A percentile compares a stretch with the other conserved stretches of the same genome.
Conservation (phyloP, 305 asterid genomes). For the Withania somnifera region DNA sequence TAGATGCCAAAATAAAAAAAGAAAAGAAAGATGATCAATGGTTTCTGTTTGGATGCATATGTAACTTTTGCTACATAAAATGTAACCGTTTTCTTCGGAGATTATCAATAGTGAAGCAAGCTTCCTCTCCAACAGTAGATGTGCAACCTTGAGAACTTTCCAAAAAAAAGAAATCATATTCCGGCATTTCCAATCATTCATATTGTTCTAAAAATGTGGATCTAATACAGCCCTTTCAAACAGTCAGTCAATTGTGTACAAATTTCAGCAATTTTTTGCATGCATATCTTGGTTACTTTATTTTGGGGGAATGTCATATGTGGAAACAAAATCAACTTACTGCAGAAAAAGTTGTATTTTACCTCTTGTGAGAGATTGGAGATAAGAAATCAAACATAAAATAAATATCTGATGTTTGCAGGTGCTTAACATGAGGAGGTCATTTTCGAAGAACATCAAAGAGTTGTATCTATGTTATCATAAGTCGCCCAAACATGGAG, state of each 20-base stretch:
- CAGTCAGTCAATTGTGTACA: not conserved
- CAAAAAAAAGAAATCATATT: not conserved
- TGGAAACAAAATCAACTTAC: not conserved
- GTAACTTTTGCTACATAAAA: not conserved
- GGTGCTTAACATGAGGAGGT: conserved; percentile 53
- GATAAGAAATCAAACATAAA: not conserved
- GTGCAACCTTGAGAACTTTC: not conserved
- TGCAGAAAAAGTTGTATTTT: not conserved
- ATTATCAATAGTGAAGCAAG: not conserved
- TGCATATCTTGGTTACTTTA: not conserved
- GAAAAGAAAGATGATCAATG: not conserved
- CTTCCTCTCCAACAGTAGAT: not conserved
- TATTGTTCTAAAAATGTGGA: not conserved
- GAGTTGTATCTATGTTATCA: conserved; percentile 52
- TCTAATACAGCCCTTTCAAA: not conserved
- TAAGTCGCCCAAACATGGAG: conserved; percentile 64
- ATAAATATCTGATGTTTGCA: conserved; percentile 22
- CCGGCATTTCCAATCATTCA: not conserved
- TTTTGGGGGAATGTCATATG: not conserved
- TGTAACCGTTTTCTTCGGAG: not conserved
- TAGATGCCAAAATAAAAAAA: not conserved
- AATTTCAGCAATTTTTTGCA: not conserved
- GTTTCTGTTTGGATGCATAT: not conserved
- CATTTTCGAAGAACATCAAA: conserved; percentile 41
- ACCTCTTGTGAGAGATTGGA: not conserved